A percentile compares a stretch with the other conserved stretches of the same genome.
Evolutionary conservation across 495 filamentous ascomycete species (phyloP).

Genomic region (Penicillium angulare): DNA sequence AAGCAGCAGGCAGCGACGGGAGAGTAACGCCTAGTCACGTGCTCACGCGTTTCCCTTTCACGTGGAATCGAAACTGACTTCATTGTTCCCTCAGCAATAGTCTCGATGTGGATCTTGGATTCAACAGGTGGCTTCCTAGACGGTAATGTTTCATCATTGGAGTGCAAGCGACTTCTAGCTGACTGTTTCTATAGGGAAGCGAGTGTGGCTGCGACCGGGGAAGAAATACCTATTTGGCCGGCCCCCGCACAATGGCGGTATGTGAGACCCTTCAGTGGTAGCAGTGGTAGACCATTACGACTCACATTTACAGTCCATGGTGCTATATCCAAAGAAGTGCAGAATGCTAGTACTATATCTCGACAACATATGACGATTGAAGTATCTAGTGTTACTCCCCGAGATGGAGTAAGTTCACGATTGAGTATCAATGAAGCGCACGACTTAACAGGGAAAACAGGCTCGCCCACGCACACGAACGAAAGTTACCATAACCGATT

Average conservation of each 20-base stretch:
- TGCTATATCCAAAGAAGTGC: conserved; percentile 61
- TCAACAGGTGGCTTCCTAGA: conserved; percentile 45
- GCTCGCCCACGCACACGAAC: conserved; percentile 59
- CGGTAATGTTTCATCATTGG: conserved; percentile 18
- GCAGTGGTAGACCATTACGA: neutral
- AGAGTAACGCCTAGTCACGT: conserved; percentile 35
- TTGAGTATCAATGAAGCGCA: neutral
- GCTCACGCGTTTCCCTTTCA: conserved; percentile 35
- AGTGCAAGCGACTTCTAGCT: conserved; percentile 2
- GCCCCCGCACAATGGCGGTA: conserved; percentile 50
- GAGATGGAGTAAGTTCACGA: conserved; percentile 61
- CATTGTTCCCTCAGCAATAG: neutral
- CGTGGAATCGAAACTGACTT: conserved; percentile 9
- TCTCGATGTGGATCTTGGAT: conserved; percentile 48
- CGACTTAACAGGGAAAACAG: conserved; percentile 27
- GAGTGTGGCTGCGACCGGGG: conserved; percentile 79
- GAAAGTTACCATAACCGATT: conserved; percentile 62
- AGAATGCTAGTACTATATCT: conserved; percentile 55
- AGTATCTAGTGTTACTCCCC: conserved; percentile 61
- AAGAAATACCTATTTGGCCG: conserved; percentile 80
- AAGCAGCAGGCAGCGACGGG: conserved; percentile 7
- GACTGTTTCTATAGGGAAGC: conserved; percentile 52
- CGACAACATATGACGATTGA: conserved; percentile 81
- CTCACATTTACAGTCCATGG: conserved; percentile 46
- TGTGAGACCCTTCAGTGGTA: no score